Evolutionary conservation across 2,329 filamentous ascomycete species (phyloP), one percentile per base, ranked within the genome.

Genomic region (Onygena corvina): DNA sequence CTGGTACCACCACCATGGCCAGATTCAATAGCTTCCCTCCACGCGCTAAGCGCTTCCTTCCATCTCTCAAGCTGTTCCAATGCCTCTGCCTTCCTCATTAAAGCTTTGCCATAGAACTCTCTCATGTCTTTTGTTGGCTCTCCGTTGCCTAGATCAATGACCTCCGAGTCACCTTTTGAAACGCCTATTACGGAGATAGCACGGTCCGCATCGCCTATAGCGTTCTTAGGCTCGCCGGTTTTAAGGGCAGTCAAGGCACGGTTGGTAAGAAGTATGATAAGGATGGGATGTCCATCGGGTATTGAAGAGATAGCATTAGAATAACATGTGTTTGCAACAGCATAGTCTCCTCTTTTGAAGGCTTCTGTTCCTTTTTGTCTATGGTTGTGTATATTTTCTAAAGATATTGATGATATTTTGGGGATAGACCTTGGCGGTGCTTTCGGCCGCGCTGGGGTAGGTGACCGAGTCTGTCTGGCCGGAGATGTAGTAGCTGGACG

Each of bases 21-120:
- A 21, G 78, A 79, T 66, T 93, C 84, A 1, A 96, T 84, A 29
- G 86, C 89, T 49, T 77, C 71, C 59, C 82, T 80, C 92, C 92
- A 98, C 0, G 85, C 80, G 1, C 73, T 70, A 0, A 80, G 81
- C 1, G 92, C 92, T 46, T 96, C 90, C 2, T 71, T 68, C 90
- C 90, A 98, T 62, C 84, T 86, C 69, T 98, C 92, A 74, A 98
- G 83, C 61, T 94, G 84, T 65, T 98, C 92, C 5, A 96, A 74
- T 1, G 88, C 92, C 67, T 98, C 92, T 0, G 92, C 92, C 70
- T 96, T 96, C 48, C 92, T 83, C 69, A 86, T 90, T 25, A 96
- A 71, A 0, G 90, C 90, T 66, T 96, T 98, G 48, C 87, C 89
- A 61, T 84, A 96, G 54, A 94, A 85, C 14, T 94, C 89, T 54